Base-by-base conservation (phyloP, 2,329 filamentous ascomycete genomes). In the Cercospora sp. region DNA sequence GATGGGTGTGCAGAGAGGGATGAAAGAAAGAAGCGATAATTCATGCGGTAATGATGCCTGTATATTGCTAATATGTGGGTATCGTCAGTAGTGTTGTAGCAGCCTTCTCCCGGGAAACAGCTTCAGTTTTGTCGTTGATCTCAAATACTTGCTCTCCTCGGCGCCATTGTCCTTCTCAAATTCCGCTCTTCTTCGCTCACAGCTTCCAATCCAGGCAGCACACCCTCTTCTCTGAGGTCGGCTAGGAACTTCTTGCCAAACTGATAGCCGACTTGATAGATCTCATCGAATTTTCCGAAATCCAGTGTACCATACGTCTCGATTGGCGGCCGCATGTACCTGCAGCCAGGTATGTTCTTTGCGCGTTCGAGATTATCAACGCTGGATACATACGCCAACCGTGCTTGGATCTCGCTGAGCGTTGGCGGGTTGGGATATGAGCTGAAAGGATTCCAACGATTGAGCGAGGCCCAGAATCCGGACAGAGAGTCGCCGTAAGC, bases 211-310 rank as follows among this genome's bases (percentile, higher is more conserved):
- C 84, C 81, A 16, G 88, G 88, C 71, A 99, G 81, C 45, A 90
- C 86, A 0, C 94, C 94, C 74, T 96, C 86, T 45, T 91, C 91
- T 76, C 89, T 89, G 78, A 98, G 82, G 73, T 89, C 86, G 63
- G 88, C 88, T 72, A 99, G 80, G 78, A 90, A 97, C 64, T 92
- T 88, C 78, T 91, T 90, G 4, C 93, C 95, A 76, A 90, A 99
- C 64, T 87, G 85, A 80, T 97, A 97, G 1, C 95, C 96, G 10
- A 97, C 86, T 73, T 91, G 86, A 76, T 96, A 97, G 64, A 99
- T 94, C 84, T 99, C 96, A 75, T 98, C 94, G 79, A 99, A 99
- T 79, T 97, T 97, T 69, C 89, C 92, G 83, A 99, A 99, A 67
- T 99, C 95, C 31, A 99, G 83, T 1, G 95, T 99, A 4, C 94